These are phyloP conservation scores for Cryptosporidium xiaoi DNA, from an alignment of 169 alveolate genomes.

Conservation along the genomic window DNA sequence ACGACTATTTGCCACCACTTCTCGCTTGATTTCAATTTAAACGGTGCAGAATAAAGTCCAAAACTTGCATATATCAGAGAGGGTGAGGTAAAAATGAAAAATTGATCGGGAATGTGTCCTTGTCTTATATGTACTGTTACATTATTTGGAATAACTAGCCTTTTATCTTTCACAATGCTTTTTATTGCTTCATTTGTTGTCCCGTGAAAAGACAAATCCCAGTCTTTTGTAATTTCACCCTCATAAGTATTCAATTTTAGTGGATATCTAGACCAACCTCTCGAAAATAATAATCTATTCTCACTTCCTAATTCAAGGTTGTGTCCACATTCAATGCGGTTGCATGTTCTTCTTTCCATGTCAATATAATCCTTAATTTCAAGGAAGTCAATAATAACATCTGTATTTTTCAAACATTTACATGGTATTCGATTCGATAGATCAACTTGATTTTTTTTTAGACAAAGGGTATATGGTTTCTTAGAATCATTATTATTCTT, in stretches of 20 bases:
- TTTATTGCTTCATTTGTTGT: slow-evolving; percentile 60
- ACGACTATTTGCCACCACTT: slow-evolving; percentile 75
- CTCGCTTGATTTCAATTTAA: neutral
- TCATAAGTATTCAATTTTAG: slow-evolving; percentile 26
- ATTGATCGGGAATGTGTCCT: slow-evolving; percentile 75
- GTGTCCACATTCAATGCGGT: slow-evolving; percentile 4
- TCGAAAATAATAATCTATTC: slow-evolving; percentile 12
- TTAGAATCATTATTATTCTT: no score
- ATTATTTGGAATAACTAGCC: slow-evolving; percentile 67
- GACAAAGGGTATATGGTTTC: no score
- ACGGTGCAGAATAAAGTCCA: slow-evolving; percentile 75
- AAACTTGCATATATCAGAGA: slow-evolving; percentile 73
- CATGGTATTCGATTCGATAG: neutral
- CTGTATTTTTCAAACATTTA: slow-evolving; percentile 16
- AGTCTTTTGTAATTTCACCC: slow-evolving; percentile 21
- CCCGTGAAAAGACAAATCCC: slow-evolving; percentile 74
- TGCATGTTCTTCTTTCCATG: slow-evolving; percentile 30
- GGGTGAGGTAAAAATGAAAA: slow-evolving; percentile 72
- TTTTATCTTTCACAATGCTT: slow-evolving; percentile 46
- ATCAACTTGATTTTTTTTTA: no score
- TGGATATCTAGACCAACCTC: slow-evolving; percentile 74
- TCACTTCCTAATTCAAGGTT: neutral
- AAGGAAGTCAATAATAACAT: slow-evolving; percentile 21
- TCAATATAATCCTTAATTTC: slow-evolving; percentile 7
- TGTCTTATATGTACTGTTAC: slow-evolving; percentile 63